These are phyloP conservation scores for Pythium dissotocum DNA, from an alignment of 352 stramenopile genomes.

Conservation along the genomic window DNA sequence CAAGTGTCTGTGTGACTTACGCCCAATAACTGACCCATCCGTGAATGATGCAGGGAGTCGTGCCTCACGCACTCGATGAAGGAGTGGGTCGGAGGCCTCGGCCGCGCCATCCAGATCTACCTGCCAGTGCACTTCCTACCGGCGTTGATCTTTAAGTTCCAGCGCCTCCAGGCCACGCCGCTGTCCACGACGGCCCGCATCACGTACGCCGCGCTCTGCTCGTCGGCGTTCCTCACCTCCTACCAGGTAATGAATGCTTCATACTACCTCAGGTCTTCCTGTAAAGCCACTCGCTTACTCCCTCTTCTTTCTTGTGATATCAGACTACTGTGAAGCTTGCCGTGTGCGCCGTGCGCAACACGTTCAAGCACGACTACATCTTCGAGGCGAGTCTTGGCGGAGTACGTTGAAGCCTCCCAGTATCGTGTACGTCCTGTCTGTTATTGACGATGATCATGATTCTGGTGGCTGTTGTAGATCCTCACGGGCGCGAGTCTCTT, in stretches of 20 bases:
- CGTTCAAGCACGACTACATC: conserved; percentile 63
- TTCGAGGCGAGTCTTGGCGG: conserved; percentile 48
- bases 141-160: conserved; percentile 73
- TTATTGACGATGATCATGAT: neutral
- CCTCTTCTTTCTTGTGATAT: neutral
- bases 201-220: conserved; percentile 71
- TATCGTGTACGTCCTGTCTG: neutral
- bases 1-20: too few relatives aligned
- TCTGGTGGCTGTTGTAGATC: conserved; percentile 34
- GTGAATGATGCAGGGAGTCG: conserved; percentile 54
- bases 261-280: too few relatives aligned
- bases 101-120: conserved; percentile 78
- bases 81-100: conserved; percentile 71
- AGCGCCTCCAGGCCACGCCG: conserved; percentile 52
- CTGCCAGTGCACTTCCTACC: conserved; percentile 79
- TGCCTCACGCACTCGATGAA: conserved; percentile 76
- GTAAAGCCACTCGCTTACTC: neutral
- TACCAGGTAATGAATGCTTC: conserved; percentile 51
- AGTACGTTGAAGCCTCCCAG: conserved; percentile 31
- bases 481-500: conserved; percentile 62
- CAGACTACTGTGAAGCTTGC: conserved; percentile 75
- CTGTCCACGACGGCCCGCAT: conserved; percentile 48
- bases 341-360: conserved; percentile 73
- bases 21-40: too few relatives aligned
- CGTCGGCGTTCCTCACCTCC: conserved; percentile 79